Conservation (phyloP, 2,329 filamentous ascomycete genomes). For the Fusarium verticillioides region DNA sequence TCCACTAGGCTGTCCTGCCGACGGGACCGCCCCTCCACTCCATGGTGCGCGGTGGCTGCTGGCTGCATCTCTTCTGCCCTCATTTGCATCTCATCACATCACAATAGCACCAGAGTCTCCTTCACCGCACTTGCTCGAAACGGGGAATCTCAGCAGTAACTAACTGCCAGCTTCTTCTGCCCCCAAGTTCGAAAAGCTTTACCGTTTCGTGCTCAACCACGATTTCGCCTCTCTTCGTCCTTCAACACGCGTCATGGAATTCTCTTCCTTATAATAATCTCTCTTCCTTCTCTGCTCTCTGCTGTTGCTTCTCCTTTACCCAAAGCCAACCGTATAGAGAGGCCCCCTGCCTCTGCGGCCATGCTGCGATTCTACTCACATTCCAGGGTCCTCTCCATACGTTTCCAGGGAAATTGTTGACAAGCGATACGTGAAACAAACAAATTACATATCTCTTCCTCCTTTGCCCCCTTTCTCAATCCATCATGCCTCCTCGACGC, state of each 20-base stretch:
- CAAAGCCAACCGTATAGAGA: constrained; percentile 18
- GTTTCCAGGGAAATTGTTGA: constrained; percentile 37
- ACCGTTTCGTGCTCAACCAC: constrained; percentile 43
- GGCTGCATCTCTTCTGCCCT: constrained; percentile 29
- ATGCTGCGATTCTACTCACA: constrained; percentile 46
- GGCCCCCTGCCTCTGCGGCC: constrained; percentile 45
- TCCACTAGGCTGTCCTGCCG: constrained; percentile 29
- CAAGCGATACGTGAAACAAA: constrained; percentile 34
- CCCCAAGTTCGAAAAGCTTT: constrained; percentile 2
- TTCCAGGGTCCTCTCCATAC: constrained; percentile 43
- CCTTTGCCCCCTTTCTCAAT: neutral
- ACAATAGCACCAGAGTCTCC: constrained; percentile 30
- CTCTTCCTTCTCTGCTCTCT: constrained; percentile 11
- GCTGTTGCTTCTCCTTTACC: constrained; percentile 34
- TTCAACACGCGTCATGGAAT: constrained; percentile 37
- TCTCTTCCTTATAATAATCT: constrained; percentile 34
- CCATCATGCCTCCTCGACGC: constrained; percentile 69
- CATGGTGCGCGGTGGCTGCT: constrained; percentile 10
- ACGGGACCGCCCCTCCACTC: constrained; percentile 34
- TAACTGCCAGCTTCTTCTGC: constrained; percentile 8
- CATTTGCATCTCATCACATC: constrained; percentile 35
- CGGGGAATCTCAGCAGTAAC: constrained; percentile 1
- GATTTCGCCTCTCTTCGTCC: constrained; percentile 29
- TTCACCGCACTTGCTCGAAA: constrained; percentile 36
- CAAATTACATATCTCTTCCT: neutral